phyloP scores from a whole-genome alignment of 768 basidiomycete genomes.

The button mushroom (Agaricus bisporus) region DNA sequence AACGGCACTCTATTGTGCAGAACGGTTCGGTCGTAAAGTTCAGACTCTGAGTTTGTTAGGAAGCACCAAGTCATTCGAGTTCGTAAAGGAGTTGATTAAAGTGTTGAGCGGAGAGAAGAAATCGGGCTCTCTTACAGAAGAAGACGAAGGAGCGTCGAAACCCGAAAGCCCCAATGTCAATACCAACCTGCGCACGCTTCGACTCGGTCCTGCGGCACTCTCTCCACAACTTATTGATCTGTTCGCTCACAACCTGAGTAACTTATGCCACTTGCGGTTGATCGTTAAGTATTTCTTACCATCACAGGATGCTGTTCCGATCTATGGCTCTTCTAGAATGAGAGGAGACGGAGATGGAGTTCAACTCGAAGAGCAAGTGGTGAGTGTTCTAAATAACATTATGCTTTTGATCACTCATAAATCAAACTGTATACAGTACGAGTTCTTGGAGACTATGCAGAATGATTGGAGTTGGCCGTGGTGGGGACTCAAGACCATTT shows the following conservation, averaged over 20 bases:
- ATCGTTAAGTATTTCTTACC: slow-evolving; percentile 33
- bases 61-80: slow-evolving; percentile 4
- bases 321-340: not conserved
- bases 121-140: not conserved
- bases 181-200: slow-evolving; percentile 23
- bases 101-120: not conserved
- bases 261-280: slow-evolving; percentile 29
- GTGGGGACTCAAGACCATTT: slow-evolving; percentile 6
- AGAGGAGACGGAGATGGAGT: slow-evolving; percentile 3
- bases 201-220: slow-evolving; percentile 34
- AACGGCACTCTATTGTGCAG: slow-evolving; percentile 27
- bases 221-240: slow-evolving; percentile 38
- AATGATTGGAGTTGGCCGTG: slow-evolving; percentile 6
- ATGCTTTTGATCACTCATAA: not conserved
- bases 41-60: not conserved
- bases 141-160: not conserved
- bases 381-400: not conserved
- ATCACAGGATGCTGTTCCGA: slow-evolving; percentile 9
- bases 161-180: not conserved
- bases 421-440: not conserved
- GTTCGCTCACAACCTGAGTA: slow-evolving; percentile 29
- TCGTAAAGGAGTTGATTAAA: slow-evolving; percentile 6
- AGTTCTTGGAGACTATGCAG: slow-evolving; percentile 8
- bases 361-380: slow-evolving; percentile 7
- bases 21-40: slow-evolving; percentile 11